Evolutionary conservation across 441 rosid genomes (phyloP).

Genomic region (Aquilaria agallochum): DNA sequence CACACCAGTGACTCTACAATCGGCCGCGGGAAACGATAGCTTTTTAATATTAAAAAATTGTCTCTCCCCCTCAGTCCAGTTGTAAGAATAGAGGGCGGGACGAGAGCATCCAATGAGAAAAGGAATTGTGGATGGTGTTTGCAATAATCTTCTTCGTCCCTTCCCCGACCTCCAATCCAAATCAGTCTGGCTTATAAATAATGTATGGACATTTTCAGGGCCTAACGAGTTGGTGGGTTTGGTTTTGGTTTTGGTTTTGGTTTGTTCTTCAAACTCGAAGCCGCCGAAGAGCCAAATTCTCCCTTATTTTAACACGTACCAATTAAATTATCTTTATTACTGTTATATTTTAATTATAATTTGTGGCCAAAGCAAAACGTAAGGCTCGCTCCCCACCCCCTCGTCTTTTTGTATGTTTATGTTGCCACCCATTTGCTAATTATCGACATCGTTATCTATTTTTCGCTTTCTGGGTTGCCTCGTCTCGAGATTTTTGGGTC

Average conservation of each 20-base stretch:
- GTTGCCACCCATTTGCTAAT: slow-evolving; percentile 1
- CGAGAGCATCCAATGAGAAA: slow-evolving; percentile 42
- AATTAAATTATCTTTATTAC: neutral
- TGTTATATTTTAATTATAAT: slow-evolving; percentile 4
- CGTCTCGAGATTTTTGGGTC: neutral
- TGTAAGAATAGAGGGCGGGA: neutral
- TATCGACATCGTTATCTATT: slow-evolving; percentile 9
- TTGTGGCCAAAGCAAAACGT: neutral
- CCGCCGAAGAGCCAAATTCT: slow-evolving; percentile 22
- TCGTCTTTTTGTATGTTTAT: neutral
- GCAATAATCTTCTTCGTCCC: slow-evolving; percentile 10
- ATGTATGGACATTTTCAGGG: slow-evolving; percentile 21
- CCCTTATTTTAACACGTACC: neutral
- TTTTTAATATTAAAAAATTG: no score
- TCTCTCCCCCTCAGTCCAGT: no score
- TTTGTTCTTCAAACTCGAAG: slow-evolving; percentile 40
- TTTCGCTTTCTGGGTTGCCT: slow-evolving; percentile 12
- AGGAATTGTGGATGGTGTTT: neutral
- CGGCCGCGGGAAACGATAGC: no score
- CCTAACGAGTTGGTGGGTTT: slow-evolving; percentile 26
- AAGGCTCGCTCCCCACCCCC: neutral
- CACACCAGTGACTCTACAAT: no score
- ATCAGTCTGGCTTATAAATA: neutral
- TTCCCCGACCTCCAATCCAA: slow-evolving; percentile 13
- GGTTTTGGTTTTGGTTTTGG: no score